Evolutionary conservation across 768 basidiomycete species (phyloP).

Genomic region (Mycena haematopus): DNA sequence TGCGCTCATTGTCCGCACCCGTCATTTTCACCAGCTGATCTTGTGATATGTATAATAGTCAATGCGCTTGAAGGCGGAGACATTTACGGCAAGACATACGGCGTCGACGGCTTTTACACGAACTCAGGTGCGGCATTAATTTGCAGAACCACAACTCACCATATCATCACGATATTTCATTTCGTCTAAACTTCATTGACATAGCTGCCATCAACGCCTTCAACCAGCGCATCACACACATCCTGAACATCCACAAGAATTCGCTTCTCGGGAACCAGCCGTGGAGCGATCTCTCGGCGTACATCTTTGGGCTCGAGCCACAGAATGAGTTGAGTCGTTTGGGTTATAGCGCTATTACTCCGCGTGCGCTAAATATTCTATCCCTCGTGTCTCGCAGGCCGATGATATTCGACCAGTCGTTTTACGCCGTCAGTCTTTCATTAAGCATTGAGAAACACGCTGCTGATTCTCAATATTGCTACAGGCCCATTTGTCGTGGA

Average conservation of each 20-base stretch:
- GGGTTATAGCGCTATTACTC: too few species aligned
- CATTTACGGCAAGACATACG: slow-evolving; percentile 41
- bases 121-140: slow-evolving; percentile 24
- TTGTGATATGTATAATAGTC: slow-evolving; percentile 32
- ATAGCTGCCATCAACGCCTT: slow-evolving; percentile 37
- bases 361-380: background rate
- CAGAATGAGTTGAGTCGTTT: slow-evolving; percentile 39
- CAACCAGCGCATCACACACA: slow-evolving; percentile 44
- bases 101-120: slow-evolving; percentile 42
- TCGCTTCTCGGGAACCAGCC: slow-evolving; percentile 40
- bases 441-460: too few species aligned
- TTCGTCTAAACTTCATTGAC: background rate
- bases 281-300: slow-evolving; percentile 43
- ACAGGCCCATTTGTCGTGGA: slow-evolving; percentile 25
- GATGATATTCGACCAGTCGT: slow-evolving; percentile 1
- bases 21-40: slow-evolving; percentile 18
- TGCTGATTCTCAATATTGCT: background rate
- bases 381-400: background rate
- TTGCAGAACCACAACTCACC: too few species aligned
- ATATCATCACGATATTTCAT: background rate
- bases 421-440: background rate
- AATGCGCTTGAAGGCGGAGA: slow-evolving; percentile 42
- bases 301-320: slow-evolving; percentile 47
- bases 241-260: slow-evolving; percentile 45
- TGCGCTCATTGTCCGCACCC: background rate